A percentile compares a stretch with the other conserved stretches of the same genome.
These are phyloP conservation scores for Corynascus novoguineensis DNA, from an alignment of 495 filamentous ascomycete genomes.

Conservation along the genomic window DNA sequence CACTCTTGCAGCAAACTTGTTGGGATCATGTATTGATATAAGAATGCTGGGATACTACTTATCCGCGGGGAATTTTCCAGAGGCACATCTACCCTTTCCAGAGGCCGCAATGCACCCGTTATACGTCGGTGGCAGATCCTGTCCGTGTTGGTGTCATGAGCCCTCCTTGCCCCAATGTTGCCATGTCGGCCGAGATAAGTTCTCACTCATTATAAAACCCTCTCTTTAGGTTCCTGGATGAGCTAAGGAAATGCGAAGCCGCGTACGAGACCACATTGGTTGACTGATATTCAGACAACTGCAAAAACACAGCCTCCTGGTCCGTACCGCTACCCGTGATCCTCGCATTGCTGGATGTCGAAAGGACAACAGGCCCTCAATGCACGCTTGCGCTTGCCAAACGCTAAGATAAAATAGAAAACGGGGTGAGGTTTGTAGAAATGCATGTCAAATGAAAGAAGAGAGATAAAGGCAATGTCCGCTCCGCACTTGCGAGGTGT, in stretches of 20 bases:
- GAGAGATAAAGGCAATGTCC: background rate
- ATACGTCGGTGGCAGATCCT: background rate
- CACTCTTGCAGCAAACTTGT: background rate
- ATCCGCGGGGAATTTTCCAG: background rate
- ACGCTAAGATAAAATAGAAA: background rate
- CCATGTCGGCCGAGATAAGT: background rate
- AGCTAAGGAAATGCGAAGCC: background rate
- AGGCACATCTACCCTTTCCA: background rate
- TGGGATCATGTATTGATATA: background rate
- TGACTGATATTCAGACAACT: slow-evolving; percentile 2
- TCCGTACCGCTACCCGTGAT: background rate
- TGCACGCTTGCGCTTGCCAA: background rate
- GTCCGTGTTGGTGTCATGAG: background rate
- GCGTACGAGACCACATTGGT: background rate
- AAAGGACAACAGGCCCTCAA: background rate
- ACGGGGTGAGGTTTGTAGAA: background rate
- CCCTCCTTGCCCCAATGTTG: background rate
- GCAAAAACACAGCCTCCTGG: slow-evolving; percentile 1
- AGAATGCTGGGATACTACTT: background rate
- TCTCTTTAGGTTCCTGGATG: background rate
- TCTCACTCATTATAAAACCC: background rate
- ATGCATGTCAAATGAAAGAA: background rate
- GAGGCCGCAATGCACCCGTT: background rate
- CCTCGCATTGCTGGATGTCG: background rate
- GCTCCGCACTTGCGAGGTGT: background rate